These are phyloP conservation scores for Cochlearia excelsa DNA, from an alignment of 345 rosid species.

Conservation along the genomic window DNA sequence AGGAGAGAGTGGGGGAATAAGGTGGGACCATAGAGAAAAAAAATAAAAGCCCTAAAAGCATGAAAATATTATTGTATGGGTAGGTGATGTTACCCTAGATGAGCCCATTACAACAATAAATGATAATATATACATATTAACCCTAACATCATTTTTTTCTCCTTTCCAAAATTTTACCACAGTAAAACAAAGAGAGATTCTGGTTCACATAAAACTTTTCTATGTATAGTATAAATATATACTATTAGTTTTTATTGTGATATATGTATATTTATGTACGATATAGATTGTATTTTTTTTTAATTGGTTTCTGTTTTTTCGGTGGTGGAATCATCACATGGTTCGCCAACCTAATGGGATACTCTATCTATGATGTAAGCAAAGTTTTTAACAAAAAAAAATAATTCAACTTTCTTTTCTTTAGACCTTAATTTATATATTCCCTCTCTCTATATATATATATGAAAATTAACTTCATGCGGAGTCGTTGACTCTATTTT, in stretches of 20 bases:
- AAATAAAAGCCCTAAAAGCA: constrained; percentile 40
- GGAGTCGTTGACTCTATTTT: constrained; percentile 30
- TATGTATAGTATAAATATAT: too few relatives aligned
- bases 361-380: constrained; percentile 35
- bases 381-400: constrained; percentile 23
- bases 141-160: constrained; percentile 24
- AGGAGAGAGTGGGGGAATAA: constrained; percentile 4
- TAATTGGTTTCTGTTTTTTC: constrained; percentile 9
- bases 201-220: constrained; percentile 17
- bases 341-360: constrained; percentile 34
- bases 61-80: constrained; percentile 36
- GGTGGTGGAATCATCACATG: constrained; percentile 36
- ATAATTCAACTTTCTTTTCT: constrained; percentile 9
- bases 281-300: background rate
- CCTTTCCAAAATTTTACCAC: constrained; percentile 18
- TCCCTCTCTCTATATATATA: too few relatives aligned
- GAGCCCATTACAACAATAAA: constrained; percentile 35
- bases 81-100: constrained; percentile 41
- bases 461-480: constrained; percentile 15
- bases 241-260: background rate
- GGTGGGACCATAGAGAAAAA: constrained; percentile 17
- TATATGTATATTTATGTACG: background rate
- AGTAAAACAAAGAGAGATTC: constrained; percentile 1
- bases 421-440: too few relatives aligned
- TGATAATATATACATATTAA: constrained; percentile 31